These are phyloP conservation scores for Sarcomyxa edulis DNA, from an alignment of 768 basidiomycete genomes.

Conservation along the genomic window DNA sequence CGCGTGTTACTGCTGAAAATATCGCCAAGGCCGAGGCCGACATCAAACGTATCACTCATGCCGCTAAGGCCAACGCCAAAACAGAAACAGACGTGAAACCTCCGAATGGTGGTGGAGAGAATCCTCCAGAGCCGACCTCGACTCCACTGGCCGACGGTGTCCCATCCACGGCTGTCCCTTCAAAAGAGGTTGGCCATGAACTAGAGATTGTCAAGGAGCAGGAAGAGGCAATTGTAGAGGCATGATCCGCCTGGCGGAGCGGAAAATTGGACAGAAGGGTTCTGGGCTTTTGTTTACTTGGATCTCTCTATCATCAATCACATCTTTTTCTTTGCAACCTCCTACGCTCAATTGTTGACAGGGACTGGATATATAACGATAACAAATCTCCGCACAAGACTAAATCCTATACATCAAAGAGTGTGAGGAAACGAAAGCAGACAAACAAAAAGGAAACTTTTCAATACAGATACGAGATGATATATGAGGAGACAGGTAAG, in stretches of 20 bases:
- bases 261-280: no score
- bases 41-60: conserved; percentile 54
- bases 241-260: no score
- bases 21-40: conserved; percentile 75
- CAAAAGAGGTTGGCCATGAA: conserved; percentile 37
- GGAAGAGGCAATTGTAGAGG: conserved; percentile 17
- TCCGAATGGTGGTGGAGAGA: conserved; percentile 34
- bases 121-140: conserved; percentile 38
- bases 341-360: no score
- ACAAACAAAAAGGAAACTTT: conserved; percentile 14
- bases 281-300: no score
- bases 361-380: no score
- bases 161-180: conserved; percentile 25
- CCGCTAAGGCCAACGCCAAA: conserved; percentile 30
- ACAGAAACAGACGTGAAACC: conserved; percentile 27
- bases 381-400: no score
- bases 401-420: neutral
- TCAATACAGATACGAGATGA: conserved; percentile 13
- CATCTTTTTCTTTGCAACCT: no score
- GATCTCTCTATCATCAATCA: no score
- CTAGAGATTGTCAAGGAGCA: conserved; percentile 32
- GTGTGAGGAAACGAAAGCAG: conserved; percentile 2
- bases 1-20: conserved; percentile 71
- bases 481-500: neutral
- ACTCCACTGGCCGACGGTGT: conserved; percentile 31